Evolutionary conservation across 2,329 filamentous ascomycete species (phyloP).

Genomic region (Fusarium buxicola): DNA sequence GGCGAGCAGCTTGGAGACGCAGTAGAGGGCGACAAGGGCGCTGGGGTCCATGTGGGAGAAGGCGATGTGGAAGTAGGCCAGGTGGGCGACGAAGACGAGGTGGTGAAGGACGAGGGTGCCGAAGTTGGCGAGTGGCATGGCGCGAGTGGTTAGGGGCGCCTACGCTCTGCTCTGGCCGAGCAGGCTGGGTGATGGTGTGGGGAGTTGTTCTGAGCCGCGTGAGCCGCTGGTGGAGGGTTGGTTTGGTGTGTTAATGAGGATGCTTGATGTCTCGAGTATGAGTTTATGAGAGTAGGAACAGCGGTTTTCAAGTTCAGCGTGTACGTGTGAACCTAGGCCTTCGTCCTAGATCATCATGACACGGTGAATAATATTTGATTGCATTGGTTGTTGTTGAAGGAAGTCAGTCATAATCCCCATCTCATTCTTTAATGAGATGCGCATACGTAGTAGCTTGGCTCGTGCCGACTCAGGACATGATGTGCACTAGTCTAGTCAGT

Average conservation of each 20-base stretch:
- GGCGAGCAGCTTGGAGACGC: constrained; percentile 60
- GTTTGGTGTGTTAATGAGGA: constrained; percentile 10
- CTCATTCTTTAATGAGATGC: background rate
- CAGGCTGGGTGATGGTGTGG: background rate
- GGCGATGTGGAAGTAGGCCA: constrained; percentile 65
- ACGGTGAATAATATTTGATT: no score
- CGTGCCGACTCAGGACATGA: constrained; percentile 5
- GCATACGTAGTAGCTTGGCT: constrained; percentile 7
- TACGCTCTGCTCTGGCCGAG: constrained; percentile 5
- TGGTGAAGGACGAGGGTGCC: constrained; percentile 64
- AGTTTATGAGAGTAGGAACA: no score
- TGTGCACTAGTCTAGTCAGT: constrained; percentile 15
- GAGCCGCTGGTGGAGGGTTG: constrained; percentile 30
- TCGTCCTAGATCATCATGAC: no score
- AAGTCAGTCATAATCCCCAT: background rate
- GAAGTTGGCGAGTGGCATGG: constrained; percentile 64
- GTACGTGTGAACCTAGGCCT: no score
- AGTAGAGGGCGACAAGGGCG: constrained; percentile 60
- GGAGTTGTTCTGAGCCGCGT: constrained; percentile 19
- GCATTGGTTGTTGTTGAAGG: no score
- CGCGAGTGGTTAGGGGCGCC: background rate
- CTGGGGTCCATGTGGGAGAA: constrained; percentile 62
- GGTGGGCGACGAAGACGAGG: constrained; percentile 64
- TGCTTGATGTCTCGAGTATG: constrained; percentile 15
- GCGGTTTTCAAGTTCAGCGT: no score